These are phyloP conservation scores for Purshia tridentata DNA, from an alignment of 306 rosid genomes.

Conservation along the genomic window DNA sequence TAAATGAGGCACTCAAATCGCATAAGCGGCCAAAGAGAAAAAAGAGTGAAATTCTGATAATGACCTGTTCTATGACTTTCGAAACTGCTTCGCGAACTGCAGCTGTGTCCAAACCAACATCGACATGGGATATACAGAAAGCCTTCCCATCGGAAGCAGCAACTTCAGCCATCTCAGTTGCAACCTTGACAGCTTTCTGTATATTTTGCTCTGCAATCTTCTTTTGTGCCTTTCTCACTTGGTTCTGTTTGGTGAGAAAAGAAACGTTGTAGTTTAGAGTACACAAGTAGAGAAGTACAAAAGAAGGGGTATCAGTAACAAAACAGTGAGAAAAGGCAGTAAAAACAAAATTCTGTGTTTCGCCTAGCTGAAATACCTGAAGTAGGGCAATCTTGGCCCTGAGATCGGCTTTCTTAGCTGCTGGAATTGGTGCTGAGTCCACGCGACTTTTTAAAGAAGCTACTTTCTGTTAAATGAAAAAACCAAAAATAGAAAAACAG, in stretches of 20 bases:
- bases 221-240: slow-evolving; percentile 83
- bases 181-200: slow-evolving; percentile 63
- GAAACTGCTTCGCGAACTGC: slow-evolving; percentile 99
- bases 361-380: slow-evolving; percentile 49
- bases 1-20: too few relatives aligned
- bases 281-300: not conserved
- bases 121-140: slow-evolving; percentile 70
- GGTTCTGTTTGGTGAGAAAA: slow-evolving; percentile 43
- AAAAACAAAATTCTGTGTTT: not conserved
- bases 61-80: slow-evolving; percentile 74
- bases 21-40: slow-evolving; percentile 14
- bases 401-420: slow-evolving; percentile 80
- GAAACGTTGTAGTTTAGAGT: not conserved
- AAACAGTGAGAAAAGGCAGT: slow-evolving; percentile 4
- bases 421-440: slow-evolving; percentile 79
- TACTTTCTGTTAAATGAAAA: slow-evolving; percentile 52
- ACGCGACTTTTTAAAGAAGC: slow-evolving; percentile 73
- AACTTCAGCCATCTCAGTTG: slow-evolving; percentile 66
- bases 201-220: slow-evolving; percentile 80
- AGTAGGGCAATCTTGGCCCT: slow-evolving; percentile 64
- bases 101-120: slow-evolving; percentile 83
- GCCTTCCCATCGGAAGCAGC: slow-evolving; percentile 67
- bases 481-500: not conserved
- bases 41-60: slow-evolving; percentile 11
- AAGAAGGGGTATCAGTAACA: not conserved